Conservation (phyloP, 345 rosid genomes). For the Eucalyptus urophylla region DNA sequence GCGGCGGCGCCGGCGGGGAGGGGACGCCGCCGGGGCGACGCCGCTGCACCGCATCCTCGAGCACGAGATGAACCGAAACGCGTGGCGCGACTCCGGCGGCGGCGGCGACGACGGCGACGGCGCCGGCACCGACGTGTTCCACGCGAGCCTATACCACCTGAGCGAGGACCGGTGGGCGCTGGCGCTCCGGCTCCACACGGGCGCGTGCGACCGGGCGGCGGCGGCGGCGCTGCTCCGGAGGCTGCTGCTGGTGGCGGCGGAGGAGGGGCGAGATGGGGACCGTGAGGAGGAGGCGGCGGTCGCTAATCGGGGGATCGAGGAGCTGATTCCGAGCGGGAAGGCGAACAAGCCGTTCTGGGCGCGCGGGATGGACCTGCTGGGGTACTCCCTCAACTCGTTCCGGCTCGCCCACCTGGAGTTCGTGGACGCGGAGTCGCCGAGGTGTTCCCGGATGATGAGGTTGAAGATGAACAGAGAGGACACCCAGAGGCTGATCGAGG, state of each 20-base stretch:
- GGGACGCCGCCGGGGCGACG: not conserved
- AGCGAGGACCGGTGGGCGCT: slow-evolving; percentile 25
- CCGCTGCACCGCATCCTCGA: slow-evolving; percentile 43
- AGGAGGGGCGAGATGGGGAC: not conserved
- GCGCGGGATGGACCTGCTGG: slow-evolving; percentile 83
- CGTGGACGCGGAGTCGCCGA: slow-evolving; percentile 21
- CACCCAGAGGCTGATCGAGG: slow-evolving; percentile 40
- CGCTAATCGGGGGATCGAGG: slow-evolving; percentile 53
- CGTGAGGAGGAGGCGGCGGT: slow-evolving; percentile 1
- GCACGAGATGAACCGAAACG: slow-evolving; percentile 58
- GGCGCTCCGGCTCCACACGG: slow-evolving; percentile 54
- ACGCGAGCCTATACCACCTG: slow-evolving; percentile 38
- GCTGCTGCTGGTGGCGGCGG: slow-evolving; percentile 17
- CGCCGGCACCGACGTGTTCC: slow-evolving; percentile 22
- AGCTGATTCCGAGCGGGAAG: slow-evolving; percentile 59
- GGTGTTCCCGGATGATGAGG: slow-evolving; percentile 46
- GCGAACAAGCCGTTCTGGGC: slow-evolving; percentile 71
- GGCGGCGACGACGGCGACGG: not conserved
- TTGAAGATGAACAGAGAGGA: slow-evolving; percentile 31
- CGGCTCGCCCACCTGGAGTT: slow-evolving; percentile 52
- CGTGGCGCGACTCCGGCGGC: slow-evolving; percentile 26
- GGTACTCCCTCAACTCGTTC: slow-evolving; percentile 76
- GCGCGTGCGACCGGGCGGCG: slow-evolving; percentile 61
- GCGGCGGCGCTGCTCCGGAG: slow-evolving; percentile 49
- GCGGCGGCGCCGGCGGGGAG: no score